A percentile compares a stretch with the other conserved stretches of the same genome.
Conservation (phyloP, 2,329 filamentous ascomycete species). For the Aspergillus fijiensis region DNA sequence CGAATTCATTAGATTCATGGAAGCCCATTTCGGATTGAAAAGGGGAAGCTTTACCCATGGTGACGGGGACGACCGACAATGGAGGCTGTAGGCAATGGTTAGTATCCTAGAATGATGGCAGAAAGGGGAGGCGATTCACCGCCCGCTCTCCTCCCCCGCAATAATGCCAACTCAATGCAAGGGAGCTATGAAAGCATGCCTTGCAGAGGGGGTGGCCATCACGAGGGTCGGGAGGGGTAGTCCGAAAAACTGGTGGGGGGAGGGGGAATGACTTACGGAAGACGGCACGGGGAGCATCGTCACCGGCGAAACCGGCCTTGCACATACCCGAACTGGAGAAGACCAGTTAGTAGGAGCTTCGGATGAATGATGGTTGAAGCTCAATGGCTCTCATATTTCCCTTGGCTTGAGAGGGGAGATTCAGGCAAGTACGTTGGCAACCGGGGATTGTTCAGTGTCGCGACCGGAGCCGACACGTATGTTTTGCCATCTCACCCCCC, state of each 20-base stretch:
- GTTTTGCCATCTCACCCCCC: slow-evolving; percentile 8
- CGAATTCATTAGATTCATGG: slow-evolving; percentile 33
- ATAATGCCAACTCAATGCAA: slow-evolving; percentile 25
- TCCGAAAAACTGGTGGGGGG: slow-evolving; percentile 12
- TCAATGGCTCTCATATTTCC: not conserved
- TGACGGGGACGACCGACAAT: slow-evolving; percentile 99
- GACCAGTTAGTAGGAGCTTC: slow-evolving; percentile 16
- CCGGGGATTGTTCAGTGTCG: slow-evolving; percentile 4
- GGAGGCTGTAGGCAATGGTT: slow-evolving; percentile 64
- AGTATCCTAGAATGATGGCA: slow-evolving; percentile 18
- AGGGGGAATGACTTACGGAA: slow-evolving; percentile 79
- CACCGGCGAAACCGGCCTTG: slow-evolving; percentile 99
- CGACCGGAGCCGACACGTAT: slow-evolving; percentile 12
- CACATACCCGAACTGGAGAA: slow-evolving; percentile 94
- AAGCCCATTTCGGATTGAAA: slow-evolving; percentile 8
- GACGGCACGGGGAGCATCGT: slow-evolving; percentile 99
- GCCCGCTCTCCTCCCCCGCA: not conserved
- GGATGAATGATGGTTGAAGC: not conserved
- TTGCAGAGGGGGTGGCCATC: slow-evolving; percentile 16
- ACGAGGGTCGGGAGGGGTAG: slow-evolving; percentile 15
- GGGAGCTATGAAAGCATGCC: slow-evolving; percentile 16
- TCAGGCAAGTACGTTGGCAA: not conserved
- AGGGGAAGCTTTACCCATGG: slow-evolving; percentile 78
- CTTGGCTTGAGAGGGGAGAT: not conserved
- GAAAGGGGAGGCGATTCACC: slow-evolving; percentile 7